Evolutionary conservation across 495 filamentous ascomycete species (phyloP).

Genomic region (Tuber indicum): DNA sequence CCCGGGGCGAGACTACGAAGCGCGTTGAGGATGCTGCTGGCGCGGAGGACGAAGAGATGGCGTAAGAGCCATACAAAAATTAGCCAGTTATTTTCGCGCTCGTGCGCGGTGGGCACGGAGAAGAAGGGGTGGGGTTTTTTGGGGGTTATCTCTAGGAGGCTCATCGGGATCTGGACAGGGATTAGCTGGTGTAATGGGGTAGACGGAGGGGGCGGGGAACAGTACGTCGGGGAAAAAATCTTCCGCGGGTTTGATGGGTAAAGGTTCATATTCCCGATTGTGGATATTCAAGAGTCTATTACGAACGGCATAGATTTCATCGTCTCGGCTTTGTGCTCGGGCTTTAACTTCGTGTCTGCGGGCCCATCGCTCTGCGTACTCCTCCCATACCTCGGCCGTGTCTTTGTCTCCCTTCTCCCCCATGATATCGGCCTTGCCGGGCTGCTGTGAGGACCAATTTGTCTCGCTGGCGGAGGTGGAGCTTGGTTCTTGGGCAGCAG

Average conservation of each 20-base stretch:
- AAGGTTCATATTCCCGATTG: constrained; percentile 3
- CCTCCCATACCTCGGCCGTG: not conserved
- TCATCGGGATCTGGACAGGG: constrained; percentile 7
- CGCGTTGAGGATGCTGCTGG: constrained; percentile 10
- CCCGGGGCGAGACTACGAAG: constrained; percentile 29
- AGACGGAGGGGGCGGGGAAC: not conserved
- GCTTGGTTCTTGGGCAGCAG: too few relatives aligned
- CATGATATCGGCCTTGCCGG: not conserved
- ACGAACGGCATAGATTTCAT: constrained; percentile 5
- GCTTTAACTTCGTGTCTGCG: not conserved
- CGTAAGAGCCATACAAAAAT: constrained; percentile 33
- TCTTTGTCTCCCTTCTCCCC: not conserved
- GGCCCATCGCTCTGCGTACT: constrained; percentile 11
- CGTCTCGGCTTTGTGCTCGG: not conserved
- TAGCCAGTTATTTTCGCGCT: constrained; percentile 11
- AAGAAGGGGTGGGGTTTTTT: constrained; percentile 19
- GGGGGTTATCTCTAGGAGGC: constrained; percentile 34
- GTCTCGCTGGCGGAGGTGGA: too few relatives aligned
- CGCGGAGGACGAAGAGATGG: constrained; percentile 20
- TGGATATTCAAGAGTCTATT: constrained; percentile 14
- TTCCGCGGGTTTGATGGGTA: not conserved
- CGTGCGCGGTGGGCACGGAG: not conserved
- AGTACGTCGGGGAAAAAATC: constrained; percentile 17
- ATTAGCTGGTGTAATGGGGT: not conserved
- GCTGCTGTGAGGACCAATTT: too few relatives aligned